These are phyloP conservation scores for Panellus pusillus DNA, from an alignment of 768 basidiomycete genomes.

Conservation along the genomic window DNA sequence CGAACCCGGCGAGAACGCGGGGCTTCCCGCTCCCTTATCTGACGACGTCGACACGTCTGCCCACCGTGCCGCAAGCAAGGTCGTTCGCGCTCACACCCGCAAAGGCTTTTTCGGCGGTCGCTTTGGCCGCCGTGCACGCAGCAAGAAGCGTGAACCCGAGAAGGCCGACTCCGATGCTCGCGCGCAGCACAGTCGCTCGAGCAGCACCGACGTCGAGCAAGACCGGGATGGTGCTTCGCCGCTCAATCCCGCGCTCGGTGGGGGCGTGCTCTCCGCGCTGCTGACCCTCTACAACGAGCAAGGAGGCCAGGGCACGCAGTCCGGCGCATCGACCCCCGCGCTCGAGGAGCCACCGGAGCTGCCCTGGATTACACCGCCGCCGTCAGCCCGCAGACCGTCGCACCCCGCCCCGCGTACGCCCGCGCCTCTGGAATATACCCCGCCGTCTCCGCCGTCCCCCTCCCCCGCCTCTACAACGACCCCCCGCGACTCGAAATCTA, in stretches of 20 bases:
- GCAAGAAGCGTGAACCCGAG: constrained; percentile 10
- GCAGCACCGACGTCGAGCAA: constrained; percentile 26
- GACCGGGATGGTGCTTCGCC: constrained; percentile 13
- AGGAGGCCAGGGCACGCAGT: constrained; percentile 5
- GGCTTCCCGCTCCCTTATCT: constrained; percentile 43
- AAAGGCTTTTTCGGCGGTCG: constrained; percentile 21
- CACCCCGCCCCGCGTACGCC: neutral
- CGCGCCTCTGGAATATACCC: too few species aligned
- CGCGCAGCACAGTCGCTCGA: constrained; percentile 12
- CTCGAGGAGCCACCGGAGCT: constrained; percentile 12
- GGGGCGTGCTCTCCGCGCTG: constrained; percentile 65
- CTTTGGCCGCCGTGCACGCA: neutral
- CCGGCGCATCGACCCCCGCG: constrained; percentile 24
- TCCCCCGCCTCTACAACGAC: too few species aligned
- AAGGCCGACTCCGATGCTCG: constrained; percentile 9
- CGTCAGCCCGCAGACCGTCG: neutral
- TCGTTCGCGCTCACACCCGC: constrained; percentile 46
- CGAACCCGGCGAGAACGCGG: constrained; percentile 62
- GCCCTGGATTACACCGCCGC: constrained; percentile 10
- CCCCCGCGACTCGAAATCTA: too few species aligned
- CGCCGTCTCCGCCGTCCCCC: too few species aligned
- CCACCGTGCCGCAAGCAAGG: constrained; percentile 38
- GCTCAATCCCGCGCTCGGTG: constrained; percentile 28
- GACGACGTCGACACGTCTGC: constrained; percentile 24
- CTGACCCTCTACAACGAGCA: constrained; percentile 60